Conservation (phyloP, 2,329 filamentous ascomycete genomes). For the Huntiella savannae region DNA sequence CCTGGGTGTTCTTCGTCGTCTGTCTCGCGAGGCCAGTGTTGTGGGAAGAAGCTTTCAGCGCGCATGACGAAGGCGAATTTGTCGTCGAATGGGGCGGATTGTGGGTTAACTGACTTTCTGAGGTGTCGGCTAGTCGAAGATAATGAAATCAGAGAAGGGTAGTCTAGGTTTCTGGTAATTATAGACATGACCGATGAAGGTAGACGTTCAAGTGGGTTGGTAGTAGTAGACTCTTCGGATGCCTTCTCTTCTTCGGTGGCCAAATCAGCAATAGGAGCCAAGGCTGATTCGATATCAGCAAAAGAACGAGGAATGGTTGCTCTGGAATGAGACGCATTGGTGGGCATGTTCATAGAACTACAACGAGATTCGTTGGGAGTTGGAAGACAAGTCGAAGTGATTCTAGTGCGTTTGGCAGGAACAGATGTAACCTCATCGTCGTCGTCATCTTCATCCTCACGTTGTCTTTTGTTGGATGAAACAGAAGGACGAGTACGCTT, state of each 20-base stretch:
- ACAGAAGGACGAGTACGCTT: neutral
- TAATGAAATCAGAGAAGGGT: slow-evolving; percentile 23
- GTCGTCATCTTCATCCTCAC: neutral
- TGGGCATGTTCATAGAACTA: slow-evolving; percentile 8
- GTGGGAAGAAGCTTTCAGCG: slow-evolving; percentile 23
- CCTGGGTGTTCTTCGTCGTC: slow-evolving; percentile 17
- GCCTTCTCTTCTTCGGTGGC: neutral
- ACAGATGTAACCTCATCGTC: slow-evolving; percentile 6
- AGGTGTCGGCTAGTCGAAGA: slow-evolving; percentile 21
- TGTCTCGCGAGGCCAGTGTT: slow-evolving; percentile 20
- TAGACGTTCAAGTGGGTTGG: slow-evolving; percentile 17
- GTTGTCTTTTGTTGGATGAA: slow-evolving; percentile 3
- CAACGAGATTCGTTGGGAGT: slow-evolving; percentile 9
- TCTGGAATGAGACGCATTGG: neutral
- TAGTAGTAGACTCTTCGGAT: neutral
- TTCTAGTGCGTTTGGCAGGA: slow-evolving; percentile 5
- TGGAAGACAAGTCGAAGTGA: slow-evolving; percentile 7
- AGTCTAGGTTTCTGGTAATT: slow-evolving; percentile 21
- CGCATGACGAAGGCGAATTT: slow-evolving; percentile 24
- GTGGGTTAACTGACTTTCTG: slow-evolving; percentile 18
- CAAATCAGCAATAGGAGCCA: slow-evolving; percentile 5
- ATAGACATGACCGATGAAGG: slow-evolving; percentile 19
- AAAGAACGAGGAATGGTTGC: slow-evolving; percentile 9
- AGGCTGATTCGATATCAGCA: slow-evolving; percentile 8
- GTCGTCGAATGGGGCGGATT: slow-evolving; percentile 18